Evolutionary conservation across 1,139 yeast genomes (phyloP), one percentile per base, ranked within the genome.

Genomic region (Kodamaea anthophila): DNA sequence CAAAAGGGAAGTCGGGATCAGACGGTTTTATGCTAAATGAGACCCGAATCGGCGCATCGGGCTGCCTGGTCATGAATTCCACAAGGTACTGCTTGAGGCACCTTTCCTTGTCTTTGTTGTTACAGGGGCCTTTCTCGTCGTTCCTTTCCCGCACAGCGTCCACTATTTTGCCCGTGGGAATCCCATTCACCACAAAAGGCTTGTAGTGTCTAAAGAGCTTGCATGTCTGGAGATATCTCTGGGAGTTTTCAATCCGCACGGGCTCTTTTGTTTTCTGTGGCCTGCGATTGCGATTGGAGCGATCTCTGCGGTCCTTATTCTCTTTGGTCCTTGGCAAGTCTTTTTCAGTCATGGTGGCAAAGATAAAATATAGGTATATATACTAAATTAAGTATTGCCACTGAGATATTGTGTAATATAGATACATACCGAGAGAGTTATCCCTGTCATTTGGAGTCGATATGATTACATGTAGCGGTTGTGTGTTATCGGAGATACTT

Each of bases 1-100:
- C 85, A 46, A 66, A 81, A 0, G 88, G 83, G 46, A 82, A 82
- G 23, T 80, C 84, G 0, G 88, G 88, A 47, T 80, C 91, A 0
- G 80, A 65, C 0, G 91, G 88, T 13, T 44, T 41, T n/a, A 65
- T 38, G 20, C 47, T 36, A 32, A 65, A 58, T 18, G 68, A 59
- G 5, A 65, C 34, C 30, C 63, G 62, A 1, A 64, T 45, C 13
- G 34, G 28, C 2, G 36, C 36, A 5, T 37, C 40, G 1, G 47
- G 42, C 11, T 38, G 43, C 18, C 33, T 32, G 10, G 33, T 36
- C 24, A 37, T 36, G 24, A 28, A 43, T 19, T 41, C 44, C 13
- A 40, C 28, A n/a, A 43, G 15, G 23, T 41, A 36, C 22, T 39
- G 39, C 23, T 40, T 40, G 15, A 41, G 26, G 24, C 29, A 36